Evolutionary conservation across 2,329 filamentous ascomycete genomes (phyloP).

Genomic region (Xylogone sp.): DNA sequence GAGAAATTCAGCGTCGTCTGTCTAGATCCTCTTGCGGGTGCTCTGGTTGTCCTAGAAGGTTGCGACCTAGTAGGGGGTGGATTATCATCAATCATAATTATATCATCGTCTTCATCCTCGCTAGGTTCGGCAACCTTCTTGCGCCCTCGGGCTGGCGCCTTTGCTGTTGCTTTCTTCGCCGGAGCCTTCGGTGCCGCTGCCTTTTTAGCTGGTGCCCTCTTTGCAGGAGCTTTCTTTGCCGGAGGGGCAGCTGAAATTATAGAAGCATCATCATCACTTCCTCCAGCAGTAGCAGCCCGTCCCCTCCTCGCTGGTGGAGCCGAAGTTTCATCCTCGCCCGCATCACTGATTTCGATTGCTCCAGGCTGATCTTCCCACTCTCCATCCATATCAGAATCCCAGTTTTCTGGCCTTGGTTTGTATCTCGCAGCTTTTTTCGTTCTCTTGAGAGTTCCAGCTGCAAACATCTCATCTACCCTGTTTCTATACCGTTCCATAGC

Average conservation of each 20-base stretch:
- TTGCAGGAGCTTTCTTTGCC: conserved; percentile 28
- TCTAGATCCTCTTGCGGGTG: conserved; percentile 27
- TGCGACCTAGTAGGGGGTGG: conserved; percentile 33
- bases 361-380: conserved; percentile 78
- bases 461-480: conserved; percentile 68
- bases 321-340: conserved; percentile 42
- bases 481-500: conserved; percentile 71
- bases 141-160: conserved; percentile 34
- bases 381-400: conserved; percentile 89
- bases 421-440: conserved; percentile 51
- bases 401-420: conserved; percentile 73
- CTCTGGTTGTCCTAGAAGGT: conserved; percentile 21
- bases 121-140: conserved; percentile 33
- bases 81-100: conserved; percentile 48
- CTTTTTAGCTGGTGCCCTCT: conserved; percentile 35
- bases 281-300: conserved; percentile 39
- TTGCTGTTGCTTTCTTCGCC: conserved; percentile 24
- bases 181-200: conserved; percentile 34
- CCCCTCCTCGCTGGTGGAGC: conserved; percentile 23
- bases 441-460: conserved; percentile 54
- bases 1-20: conserved; percentile 51
- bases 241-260: conserved; percentile 32
- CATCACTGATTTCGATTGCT: conserved; percentile 47
- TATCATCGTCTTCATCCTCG: conserved; percentile 41
- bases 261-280: conserved; percentile 49